Conservation (phyloP, 106 monocot species). For the Allium cepa region DNA sequence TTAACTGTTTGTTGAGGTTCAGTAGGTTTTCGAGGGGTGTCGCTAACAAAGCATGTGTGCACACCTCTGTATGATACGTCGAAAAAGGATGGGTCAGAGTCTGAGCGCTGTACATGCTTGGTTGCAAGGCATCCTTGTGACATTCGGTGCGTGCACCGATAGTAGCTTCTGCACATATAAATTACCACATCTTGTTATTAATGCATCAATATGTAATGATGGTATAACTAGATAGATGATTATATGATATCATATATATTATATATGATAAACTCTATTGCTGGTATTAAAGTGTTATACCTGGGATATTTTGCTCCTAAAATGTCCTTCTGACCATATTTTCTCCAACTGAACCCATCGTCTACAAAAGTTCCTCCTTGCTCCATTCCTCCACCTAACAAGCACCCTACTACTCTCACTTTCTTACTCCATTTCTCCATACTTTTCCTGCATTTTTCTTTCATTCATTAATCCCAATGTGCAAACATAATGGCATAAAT, state of each 20-base stretch:
- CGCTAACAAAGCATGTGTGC: conserved; percentile 32
- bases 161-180: conserved; percentile 39
- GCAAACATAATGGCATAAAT: no score
- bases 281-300: neutral
- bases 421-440: conserved; percentile 23
- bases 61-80: conserved; percentile 39
- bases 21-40: neutral
- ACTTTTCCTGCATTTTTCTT: conserved; percentile 15
- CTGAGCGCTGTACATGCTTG: conserved; percentile 59
- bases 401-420: conserved; percentile 5
- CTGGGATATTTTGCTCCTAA: conserved; percentile 13
- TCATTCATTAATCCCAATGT: no score
- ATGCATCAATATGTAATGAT: neutral
- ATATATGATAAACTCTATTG: no score
- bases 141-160: conserved; percentile 51
- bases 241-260: neutral
- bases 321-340: conserved; percentile 24
- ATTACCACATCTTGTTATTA: neutral
- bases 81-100: conserved; percentile 34
- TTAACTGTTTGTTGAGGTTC: neutral
- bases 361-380: neutral
- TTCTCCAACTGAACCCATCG: conserved; percentile 15
- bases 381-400: neutral
- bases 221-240: no score
- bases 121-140: conserved; percentile 42